Conservation (phyloP, 352 stramenopile species). For the Phytophthora foliorum region DNA sequence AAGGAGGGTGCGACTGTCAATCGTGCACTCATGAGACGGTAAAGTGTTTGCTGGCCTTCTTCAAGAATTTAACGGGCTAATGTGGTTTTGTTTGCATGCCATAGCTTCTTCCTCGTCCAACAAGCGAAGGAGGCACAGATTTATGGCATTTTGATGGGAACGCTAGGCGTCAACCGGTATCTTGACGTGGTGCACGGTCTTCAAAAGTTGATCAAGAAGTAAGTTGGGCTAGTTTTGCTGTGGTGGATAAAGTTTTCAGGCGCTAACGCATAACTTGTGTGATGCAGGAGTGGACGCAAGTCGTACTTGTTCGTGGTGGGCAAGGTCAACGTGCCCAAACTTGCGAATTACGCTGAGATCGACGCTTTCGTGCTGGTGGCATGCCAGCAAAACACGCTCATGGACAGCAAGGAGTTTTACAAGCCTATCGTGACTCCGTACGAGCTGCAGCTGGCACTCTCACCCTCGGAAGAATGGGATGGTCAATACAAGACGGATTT, state of each 20-base stretch:
- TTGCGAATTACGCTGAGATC: conserved; percentile 98
- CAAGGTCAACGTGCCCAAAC: conserved; percentile 97
- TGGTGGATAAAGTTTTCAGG: background rate
- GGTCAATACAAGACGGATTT: conserved; percentile 89
- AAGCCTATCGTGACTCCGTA: conserved; percentile 95
- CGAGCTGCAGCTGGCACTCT: conserved; percentile 96
- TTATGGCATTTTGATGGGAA: conserved; percentile 97
- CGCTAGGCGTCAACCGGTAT: conserved; percentile 93
- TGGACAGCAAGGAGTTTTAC: conserved; percentile 94
- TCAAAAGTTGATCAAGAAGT: conserved; percentile 90
- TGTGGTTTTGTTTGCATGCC: background rate
- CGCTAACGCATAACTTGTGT: conserved; percentile 9
- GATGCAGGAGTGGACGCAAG: conserved; percentile 89
- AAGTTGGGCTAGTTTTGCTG: conserved; percentile 16
- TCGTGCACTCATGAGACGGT: conserved; percentile 74
- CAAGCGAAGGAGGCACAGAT: conserved; percentile 95
- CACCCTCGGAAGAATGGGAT: conserved; percentile 88
- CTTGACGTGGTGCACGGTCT: conserved; percentile 93
- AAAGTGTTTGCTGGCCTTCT: conserved; percentile 8
- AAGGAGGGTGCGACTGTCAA: conserved; percentile 76
- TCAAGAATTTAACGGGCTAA: background rate
- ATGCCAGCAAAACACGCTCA: conserved; percentile 95
- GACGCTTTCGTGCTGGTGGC: conserved; percentile 97
- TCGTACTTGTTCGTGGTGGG: conserved; percentile 98
- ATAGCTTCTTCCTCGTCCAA: conserved; percentile 90